These are phyloP conservation scores for Entomortierella parvispora DNA, from an alignment of 192 early-diverging fungal species.

Conservation along the genomic window DNA sequence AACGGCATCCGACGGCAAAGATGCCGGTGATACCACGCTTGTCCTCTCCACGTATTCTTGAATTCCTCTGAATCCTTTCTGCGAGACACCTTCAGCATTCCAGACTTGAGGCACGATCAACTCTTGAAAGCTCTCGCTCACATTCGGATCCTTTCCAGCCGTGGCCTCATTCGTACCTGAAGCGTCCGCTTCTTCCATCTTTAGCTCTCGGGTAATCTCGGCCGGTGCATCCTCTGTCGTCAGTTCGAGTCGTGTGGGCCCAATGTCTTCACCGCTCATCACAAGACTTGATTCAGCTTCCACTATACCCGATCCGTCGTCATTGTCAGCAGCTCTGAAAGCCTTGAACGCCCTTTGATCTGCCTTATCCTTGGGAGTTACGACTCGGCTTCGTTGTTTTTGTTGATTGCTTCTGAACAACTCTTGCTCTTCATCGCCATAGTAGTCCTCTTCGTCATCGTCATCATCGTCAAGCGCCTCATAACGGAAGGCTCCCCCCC, in stretches of 20 bases:
- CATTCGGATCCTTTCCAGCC: constrained; percentile 15
- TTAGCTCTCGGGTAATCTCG: neutral
- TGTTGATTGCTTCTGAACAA: neutral
- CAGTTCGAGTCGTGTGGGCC: neutral
- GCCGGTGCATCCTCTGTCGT: neutral
- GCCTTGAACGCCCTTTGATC: too few species aligned
- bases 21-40: neutral
- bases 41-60: constrained; percentile 8
- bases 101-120: constrained; percentile 11
- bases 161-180: neutral
- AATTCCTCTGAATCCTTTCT: neutral
- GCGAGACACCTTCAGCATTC: constrained; percentile 19
- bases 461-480: neutral
- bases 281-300: too few species aligned
- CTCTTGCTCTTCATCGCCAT: neutral
- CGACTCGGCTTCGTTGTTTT: neutral
- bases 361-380: too few species aligned
- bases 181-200: neutral
- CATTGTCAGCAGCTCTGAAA: neutral
- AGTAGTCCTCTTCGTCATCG: neutral
- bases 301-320: neutral
- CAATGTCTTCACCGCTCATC: neutral
- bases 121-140: constrained; percentile 11
- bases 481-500: constrained; percentile 21
- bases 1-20: too few species aligned